Evolutionary conservation across 1,284 basidiomycete genomes (phyloP).

Genomic region (Golubevia pallescens): DNA sequence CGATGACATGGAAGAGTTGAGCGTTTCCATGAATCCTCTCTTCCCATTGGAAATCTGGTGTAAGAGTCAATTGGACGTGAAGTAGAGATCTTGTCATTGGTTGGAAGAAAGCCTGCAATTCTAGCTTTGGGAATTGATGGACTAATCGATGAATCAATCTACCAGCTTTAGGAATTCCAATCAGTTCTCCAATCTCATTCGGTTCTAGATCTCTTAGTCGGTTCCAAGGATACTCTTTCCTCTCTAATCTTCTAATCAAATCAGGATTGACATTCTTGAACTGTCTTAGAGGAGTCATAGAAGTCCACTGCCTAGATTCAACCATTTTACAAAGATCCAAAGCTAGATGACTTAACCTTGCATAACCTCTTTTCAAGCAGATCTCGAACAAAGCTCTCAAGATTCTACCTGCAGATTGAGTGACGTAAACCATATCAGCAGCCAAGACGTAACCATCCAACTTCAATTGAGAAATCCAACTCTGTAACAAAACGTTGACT

Average conservation of each 20-base stretch:
- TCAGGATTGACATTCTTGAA: slow-evolving; percentile 88
- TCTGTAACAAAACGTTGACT: slow-evolving; percentile 94
- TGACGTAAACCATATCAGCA: slow-evolving; percentile 94
- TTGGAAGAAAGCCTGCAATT: slow-evolving; percentile 69
- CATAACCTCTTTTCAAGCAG: slow-evolving; percentile 97
- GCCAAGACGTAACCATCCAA: slow-evolving; percentile 95
- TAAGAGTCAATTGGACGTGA: slow-evolving; percentile 54
- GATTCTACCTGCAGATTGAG: slow-evolving; percentile 72
- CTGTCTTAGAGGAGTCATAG: slow-evolving; percentile 95
- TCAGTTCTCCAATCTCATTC: slow-evolving; percentile 76
- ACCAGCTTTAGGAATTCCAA: slow-evolving; percentile 86
- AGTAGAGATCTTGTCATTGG: slow-evolving; percentile 55
- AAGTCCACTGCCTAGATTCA: slow-evolving; percentile 80
- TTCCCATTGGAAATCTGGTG: slow-evolving; percentile 98
- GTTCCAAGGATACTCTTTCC: slow-evolving; percentile 77
- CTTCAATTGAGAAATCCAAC: slow-evolving; percentile 93
- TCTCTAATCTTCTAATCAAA: slow-evolving; percentile 88
- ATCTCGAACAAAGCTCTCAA: slow-evolving; percentile 98
- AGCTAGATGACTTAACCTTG: slow-evolving; percentile 85
- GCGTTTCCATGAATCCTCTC: slow-evolving; percentile 87
- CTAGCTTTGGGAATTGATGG: slow-evolving; percentile 93
- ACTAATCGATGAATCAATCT: slow-evolving; percentile 91
- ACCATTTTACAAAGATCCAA: slow-evolving; percentile 97
- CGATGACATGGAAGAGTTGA: slow-evolving; percentile 86
- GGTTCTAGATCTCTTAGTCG: slow-evolving; percentile 58